Base-by-base conservation (phyloP, 2,329 filamentous ascomycete species). In the Aspergillus fumigatus region DNA sequence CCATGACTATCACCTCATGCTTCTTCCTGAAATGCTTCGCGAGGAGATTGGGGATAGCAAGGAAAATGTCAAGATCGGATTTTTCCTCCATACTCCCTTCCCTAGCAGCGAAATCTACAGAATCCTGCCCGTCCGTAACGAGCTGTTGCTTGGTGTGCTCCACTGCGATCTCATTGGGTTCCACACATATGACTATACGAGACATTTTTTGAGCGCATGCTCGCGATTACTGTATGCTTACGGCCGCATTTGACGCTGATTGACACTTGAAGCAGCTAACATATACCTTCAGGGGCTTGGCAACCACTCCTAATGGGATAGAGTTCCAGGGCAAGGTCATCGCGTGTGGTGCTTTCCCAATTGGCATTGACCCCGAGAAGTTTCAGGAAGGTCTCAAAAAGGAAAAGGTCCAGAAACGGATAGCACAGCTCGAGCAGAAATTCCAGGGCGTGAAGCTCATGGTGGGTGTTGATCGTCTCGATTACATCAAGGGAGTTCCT, bases 401-500 rank as follows among this genome's bases (percentile, higher is more conserved):
- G 71, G 86, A 89, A 49, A 90, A 88, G 66, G 91, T 97, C 1
- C 87, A 93, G 69, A 88, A 93, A 67, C 89, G 93, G 57, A 96
- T 99, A 65, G 86, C 87, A 3, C 85, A 88, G 1, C 81, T 97
- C 4, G 87, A 89, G 69, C 88, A 89, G 70, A 97, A 96, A 75
- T 99, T 97, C 69, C 88, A 96, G 63, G 93, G 92, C 49, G 90
- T 96, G 66, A 97, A 97, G 78, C 84, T 97, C 62, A 96, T 99
- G 66, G 93, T 97, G 40, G 93, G 94, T 60, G 94, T 97, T 52
- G 94, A 99, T 73, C 89, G 94, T 51, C 83, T 97, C 51, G 94
- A 99, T 75, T 97, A 99, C 77, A 97, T 97, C 84, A 97, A 97
- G 78, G 94, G 94, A 61, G 92, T 99, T 9, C 94, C 94, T 0